Conservation (phyloP, 148 eudicot genomes). For the Gaultheria prostrata region DNA sequence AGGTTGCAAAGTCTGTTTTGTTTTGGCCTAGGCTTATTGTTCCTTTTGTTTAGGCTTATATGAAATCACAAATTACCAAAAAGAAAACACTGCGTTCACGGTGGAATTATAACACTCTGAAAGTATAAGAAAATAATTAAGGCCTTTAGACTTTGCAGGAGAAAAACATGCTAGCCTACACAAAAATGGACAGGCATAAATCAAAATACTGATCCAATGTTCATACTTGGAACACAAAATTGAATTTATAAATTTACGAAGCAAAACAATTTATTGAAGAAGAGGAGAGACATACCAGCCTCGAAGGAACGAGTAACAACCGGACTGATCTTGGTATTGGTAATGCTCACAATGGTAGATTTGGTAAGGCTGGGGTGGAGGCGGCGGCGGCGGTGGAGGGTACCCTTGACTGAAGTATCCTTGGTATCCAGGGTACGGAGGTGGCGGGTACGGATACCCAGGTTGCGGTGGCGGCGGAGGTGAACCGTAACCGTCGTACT, state of each 20-base stretch:
- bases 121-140: background rate
- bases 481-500: slow-evolving; percentile 35
- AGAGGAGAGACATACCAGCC: slow-evolving; percentile 48
- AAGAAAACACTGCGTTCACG: background rate
- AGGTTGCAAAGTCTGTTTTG: no score
- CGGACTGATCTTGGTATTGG: slow-evolving; percentile 28
- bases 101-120: background rate
- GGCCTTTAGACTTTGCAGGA: background rate
- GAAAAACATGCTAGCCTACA: background rate
- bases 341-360: slow-evolving; percentile 51
- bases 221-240: background rate
- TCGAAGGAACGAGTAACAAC: slow-evolving; percentile 44
- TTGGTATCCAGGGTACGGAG: slow-evolving; percentile 43
- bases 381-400: slow-evolving; percentile 48
- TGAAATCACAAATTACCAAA: no score
- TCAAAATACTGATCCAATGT: background rate
- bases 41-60: no score
- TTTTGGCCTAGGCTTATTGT: no score
- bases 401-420: slow-evolving; percentile 59
- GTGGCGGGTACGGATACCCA: slow-evolving; percentile 40
- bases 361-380: slow-evolving; percentile 30
- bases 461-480: slow-evolving; percentile 33
- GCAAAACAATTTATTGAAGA: slow-evolving; percentile 2
- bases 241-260: background rate
- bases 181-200: background rate